Evolutionary conservation across 1,139 yeast genomes (phyloP), one percentile per base, ranked within the genome.

Genomic region (Magnusiomyces fungicola): DNA sequence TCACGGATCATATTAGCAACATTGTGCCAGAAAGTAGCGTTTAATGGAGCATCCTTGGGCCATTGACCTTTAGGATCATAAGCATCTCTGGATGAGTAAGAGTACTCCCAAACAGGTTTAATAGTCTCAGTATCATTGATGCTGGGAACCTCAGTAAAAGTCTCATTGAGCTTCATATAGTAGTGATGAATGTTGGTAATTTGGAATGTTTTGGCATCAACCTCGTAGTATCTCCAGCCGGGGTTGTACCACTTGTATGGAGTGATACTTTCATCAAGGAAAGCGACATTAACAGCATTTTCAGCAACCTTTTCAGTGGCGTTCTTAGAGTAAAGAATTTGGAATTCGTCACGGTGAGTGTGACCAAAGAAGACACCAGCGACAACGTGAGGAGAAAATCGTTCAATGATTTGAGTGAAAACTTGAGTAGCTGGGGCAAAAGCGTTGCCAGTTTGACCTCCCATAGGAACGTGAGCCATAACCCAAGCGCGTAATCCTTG

Each of bases 351-450:
- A 56, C 71, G 69, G 60, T 83, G 90, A 12, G 87, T 81, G 60
- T 83, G 89, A 25, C 88, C 90, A 61, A 74, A 81, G 67, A 82
- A 83, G 21, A 81, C 70, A 49, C 76, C 81, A 7, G 87, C 83
- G 62, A 83, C 79, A 12, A 84, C 75, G 79, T 74, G 75, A 21
- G 87, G 87, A 39, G 83, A 76, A 62, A 81, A 83, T 60, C 88
- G 72, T 57, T 79, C 79, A 23, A 83, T 73, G 46, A 82, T 78
- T 55, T 76, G 76, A 41, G 74, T 69, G 55, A 81, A 78, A 41
- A 80, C 69, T 47, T 75, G 70, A n/a, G 86, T 75, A 48, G 79
- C 82, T 39, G 79, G 69, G 16, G 88, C 87, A 47, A 82, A 67
- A 21, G 83, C 72, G 56, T 81, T 84, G 53, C 72, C 75, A 5